Evolutionary conservation across 352 stramenopile genomes (phyloP).

Genomic region (Phytophthora fragariaefolia): DNA sequence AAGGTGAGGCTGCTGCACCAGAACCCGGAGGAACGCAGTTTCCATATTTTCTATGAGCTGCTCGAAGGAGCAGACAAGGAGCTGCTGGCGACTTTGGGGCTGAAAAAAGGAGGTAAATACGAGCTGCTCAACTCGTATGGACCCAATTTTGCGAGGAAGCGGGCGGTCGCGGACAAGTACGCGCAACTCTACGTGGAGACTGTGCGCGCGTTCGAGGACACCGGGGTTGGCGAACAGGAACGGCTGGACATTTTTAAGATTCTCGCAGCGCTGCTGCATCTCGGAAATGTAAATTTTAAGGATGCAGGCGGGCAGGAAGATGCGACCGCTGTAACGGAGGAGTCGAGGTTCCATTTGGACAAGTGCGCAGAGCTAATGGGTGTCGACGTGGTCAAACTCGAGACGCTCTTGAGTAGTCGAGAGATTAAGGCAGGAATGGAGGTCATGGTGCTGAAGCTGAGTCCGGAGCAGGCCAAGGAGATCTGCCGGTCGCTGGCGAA

Average conservation of each 20-base stretch:
- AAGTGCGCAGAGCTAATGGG: constrained; percentile 91
- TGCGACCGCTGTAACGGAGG: constrained; percentile 44
- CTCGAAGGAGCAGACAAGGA: constrained; percentile 79
- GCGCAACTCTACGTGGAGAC: constrained; percentile 69
- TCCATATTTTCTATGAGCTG: constrained; percentile 97
- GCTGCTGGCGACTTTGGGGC: constrained; percentile 65
- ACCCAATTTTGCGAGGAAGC: constrained; percentile 36
- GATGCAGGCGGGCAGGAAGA: constrained; percentile 49
- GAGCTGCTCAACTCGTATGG: constrained; percentile 90
- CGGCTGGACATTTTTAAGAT: constrained; percentile 69
- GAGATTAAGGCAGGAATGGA: constrained; percentile 94
- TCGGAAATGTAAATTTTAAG: constrained; percentile 95
- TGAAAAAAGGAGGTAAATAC: constrained; percentile 80
- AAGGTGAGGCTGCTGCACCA: constrained; percentile 96
- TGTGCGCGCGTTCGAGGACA: constrained; percentile 79
- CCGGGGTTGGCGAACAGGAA: constrained; percentile 61
- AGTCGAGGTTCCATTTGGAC: constrained; percentile 59
- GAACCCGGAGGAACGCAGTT: constrained; percentile 92
- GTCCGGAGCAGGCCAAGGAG: constrained; percentile 80
- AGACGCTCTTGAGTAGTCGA: constrained; percentile 88
- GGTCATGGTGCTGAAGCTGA: constrained; percentile 82
- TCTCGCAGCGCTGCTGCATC: constrained; percentile 93
- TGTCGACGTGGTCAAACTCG: constrained; percentile 81
- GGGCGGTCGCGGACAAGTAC: constrained; percentile 55
- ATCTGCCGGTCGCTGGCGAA: constrained; percentile 95